Percentiles rank a stretch among this genome's conserved stretches.
phyloP scores from a whole-genome alignment of 495 filamentous ascomycete genomes.

The Hypoxylon lenormandii region DNA sequence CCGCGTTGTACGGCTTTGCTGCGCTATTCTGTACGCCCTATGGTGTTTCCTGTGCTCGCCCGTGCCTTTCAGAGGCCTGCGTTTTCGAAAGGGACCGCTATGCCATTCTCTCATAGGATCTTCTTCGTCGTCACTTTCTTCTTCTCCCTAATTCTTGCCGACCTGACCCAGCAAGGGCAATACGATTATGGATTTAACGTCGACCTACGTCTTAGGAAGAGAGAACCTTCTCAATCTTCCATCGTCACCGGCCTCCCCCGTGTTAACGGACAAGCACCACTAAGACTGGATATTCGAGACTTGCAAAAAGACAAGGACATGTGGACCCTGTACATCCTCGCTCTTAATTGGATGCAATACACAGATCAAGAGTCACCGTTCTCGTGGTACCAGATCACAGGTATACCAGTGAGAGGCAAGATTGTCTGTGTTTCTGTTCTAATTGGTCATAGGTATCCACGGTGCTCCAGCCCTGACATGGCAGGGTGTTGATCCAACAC shows the following conservation, averaged over 20 bases:
- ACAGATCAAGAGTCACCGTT: constrained; percentile 64
- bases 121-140: constrained; percentile 21
- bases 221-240: constrained; percentile 44
- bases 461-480: constrained; percentile 70
- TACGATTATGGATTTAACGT: constrained; percentile 61
- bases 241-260: constrained; percentile 45
- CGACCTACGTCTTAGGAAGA: constrained; percentile 39
- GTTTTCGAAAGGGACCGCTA: constrained; percentile 7
- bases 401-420: constrained; percentile 50
- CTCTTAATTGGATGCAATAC: constrained; percentile 65
- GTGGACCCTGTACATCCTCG: constrained; percentile 71
- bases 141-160: constrained; percentile 24
- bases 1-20: constrained; percentile 29
- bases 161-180: constrained; percentile 25
- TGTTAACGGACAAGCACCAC: constrained; percentile 44
- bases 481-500: constrained; percentile 65
- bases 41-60: constrained; percentile 19
- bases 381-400: constrained; percentile 72
- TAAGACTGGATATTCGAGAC: constrained; percentile 66
- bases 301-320: constrained; percentile 67
- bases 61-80: not conserved
- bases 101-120: constrained; percentile 24
- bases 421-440: constrained; percentile 21
- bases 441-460: constrained; percentile 67
- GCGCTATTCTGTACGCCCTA: constrained; percentile 23